Base-by-base conservation (phyloP, 768 basidiomycete species). In the Podaxis pistillaris region DNA sequence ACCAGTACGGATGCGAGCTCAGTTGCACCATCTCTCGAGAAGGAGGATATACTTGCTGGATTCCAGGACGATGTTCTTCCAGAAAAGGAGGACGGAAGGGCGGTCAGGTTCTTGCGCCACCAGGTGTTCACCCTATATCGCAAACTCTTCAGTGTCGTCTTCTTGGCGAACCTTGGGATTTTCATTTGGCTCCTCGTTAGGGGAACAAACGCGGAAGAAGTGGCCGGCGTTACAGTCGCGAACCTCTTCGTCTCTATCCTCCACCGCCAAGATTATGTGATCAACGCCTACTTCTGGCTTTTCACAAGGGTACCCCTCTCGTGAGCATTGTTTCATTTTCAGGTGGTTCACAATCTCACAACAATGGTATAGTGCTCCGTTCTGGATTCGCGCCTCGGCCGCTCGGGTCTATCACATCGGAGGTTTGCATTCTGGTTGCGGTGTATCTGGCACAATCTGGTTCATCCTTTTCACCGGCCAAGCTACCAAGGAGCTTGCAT, bases 111-210 rank as follows among this genome's bases (percentile, higher is more conserved):
- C 68, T 65, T 86, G 33, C 82, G 85, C 50, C 79, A 85, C 68
- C 81, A 81, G 62, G 71, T 86, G 62, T 82, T 85, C 72, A 78
- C 79, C 4, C 73, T 86, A 9, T 88, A 86, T 68, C 83, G 84
- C 60, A 78, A 84, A 41, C 76, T 88, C 0, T 88, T 88, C 68
- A 79, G 81, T 38, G 67, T 86, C 53, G 81, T 85, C 26, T 84
- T 86, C 71, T 64, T 84, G 55, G 73, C 77, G 22, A 88, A 88
- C 68, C 70, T 86, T 69, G 78, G 73, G 1, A 75, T 84, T 51
- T 79, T 86, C 71, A 81, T 87, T 63, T 74, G 69, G 36, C 64
- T 78, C 38, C 49, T 77, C 37, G 68, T 77, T 58, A 72, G 65
- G 40, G 74, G 75, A 8, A 72, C 73, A 12, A 74, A 77, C 61